phyloP scores from a whole-genome alignment of 352 stramenopile species.

The Pilasporangium apinafurcum region DNA sequence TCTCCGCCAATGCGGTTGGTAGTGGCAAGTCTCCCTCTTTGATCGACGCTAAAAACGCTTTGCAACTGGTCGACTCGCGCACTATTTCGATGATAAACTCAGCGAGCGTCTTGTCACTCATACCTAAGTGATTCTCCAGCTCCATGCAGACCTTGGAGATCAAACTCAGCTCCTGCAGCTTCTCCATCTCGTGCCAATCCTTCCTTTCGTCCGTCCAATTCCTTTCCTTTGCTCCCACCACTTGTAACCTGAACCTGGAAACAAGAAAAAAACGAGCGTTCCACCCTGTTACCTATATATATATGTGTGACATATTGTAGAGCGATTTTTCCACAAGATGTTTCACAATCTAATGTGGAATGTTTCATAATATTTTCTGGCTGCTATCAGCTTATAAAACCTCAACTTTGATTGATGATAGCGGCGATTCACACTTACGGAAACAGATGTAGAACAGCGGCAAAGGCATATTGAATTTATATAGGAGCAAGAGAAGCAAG shows the following conservation, averaged over 20 bases:
- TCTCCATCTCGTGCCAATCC: conserved; percentile 54
- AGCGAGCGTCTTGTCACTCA: conserved; percentile 95
- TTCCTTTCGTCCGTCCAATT: background rate
- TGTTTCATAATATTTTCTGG: too few species aligned
- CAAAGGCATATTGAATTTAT: too few species aligned
- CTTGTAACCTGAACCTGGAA: conserved; percentile 2
- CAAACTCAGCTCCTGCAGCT: conserved; percentile 84
- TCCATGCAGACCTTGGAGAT: conserved; percentile 87
- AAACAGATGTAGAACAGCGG: too few species aligned
- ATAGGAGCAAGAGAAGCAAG: too few species aligned
- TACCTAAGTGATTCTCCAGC: conserved; percentile 89
- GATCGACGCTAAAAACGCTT: conserved; percentile 49
- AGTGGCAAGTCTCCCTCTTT: conserved; percentile 60
- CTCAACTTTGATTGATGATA: too few species aligned
- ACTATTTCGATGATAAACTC: conserved; percentile 95
- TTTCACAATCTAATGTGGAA: too few species aligned
- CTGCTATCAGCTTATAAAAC: too few species aligned
- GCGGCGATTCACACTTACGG: too few species aligned
- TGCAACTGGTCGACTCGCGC: conserved; percentile 60
- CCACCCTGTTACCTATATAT: background rate
- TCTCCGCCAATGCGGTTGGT: conserved; percentile 54
- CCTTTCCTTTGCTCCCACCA: background rate
- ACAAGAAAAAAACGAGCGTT: background rate
- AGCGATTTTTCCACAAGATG: too few species aligned
- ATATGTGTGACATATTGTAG: too few species aligned